phyloP scores from a whole-genome alignment of 2,329 filamentous ascomycete species.

The Fusarium devonianum region DNA sequence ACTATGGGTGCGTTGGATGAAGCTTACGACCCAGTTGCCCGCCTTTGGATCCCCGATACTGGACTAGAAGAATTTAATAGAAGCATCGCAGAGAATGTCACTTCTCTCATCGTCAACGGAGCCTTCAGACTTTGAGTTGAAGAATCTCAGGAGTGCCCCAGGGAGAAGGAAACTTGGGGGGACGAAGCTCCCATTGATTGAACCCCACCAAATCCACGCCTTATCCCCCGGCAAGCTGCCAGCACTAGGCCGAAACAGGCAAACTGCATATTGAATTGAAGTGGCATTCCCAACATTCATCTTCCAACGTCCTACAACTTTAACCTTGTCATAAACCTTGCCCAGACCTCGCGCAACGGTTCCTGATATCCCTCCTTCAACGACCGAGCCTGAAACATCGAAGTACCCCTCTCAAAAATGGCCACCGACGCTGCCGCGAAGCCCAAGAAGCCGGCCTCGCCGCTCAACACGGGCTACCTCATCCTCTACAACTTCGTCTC shows the following conservation, averaged over 20 bases:
- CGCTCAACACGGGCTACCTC: constrained; percentile 72
- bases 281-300: constrained; percentile 32
- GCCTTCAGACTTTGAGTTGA: too few species aligned
- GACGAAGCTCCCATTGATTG: neutral
- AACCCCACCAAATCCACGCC: constrained; percentile 13
- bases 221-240: neutral
- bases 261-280: constrained; percentile 15
- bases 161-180: too few species aligned
- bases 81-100: too few species aligned
- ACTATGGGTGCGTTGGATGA: too few species aligned
- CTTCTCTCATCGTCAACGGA: too few species aligned
- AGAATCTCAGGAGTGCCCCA: too few species aligned
- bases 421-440: constrained; percentile 34
- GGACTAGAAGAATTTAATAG: too few species aligned
- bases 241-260: constrained; percentile 29
- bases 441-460: constrained; percentile 40
- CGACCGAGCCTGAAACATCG: neutral
- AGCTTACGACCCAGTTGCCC: too few species aligned
- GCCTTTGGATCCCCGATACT: too few species aligned
- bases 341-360: too few species aligned
- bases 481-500: constrained; percentile 85
- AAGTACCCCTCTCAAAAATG: constrained; percentile 22
- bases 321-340: too few species aligned
- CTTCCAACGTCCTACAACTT: constrained; percentile 9
- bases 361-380: too few species aligned